phyloP scores from a whole-genome alignment of 2,329 filamentous ascomycete species.

The Botrytis deweyae region DNA sequence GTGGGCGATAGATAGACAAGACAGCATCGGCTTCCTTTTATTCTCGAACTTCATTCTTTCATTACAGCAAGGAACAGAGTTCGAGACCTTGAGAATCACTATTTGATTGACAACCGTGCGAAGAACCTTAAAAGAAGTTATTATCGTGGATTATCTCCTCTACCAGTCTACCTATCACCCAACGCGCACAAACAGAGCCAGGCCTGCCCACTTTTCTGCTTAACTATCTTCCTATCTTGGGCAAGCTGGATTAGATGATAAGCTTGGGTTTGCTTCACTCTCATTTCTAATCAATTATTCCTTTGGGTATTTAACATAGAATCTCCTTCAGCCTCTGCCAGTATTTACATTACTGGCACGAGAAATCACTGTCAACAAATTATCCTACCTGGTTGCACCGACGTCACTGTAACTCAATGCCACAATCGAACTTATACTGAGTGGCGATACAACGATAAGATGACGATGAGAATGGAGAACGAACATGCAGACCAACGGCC shows the following conservation, averaged over 20 bases:
- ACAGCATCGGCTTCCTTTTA: not conserved
- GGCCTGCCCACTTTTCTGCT: not conserved
- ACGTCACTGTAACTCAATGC: conserved; percentile 6
- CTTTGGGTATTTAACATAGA: not conserved
- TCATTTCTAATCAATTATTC: not conserved
- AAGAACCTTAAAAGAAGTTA: not conserved
- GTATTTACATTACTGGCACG: not conserved
- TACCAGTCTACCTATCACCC: not conserved
- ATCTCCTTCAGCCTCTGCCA: not conserved
- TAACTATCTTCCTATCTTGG: conserved; percentile 6
- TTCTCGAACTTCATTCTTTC: not conserved
- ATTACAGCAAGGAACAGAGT: not conserved
- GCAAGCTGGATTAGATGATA: not conserved
- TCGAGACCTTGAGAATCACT: not conserved
- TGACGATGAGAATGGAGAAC: conserved; percentile 11
- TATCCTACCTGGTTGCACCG: not conserved
- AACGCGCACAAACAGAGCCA: not conserved
- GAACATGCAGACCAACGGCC: conserved; percentile 2
- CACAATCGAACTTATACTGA: not conserved
- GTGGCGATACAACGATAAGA: conserved; percentile 9
- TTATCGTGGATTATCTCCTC: not conserved
- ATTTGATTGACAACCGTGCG: not conserved
- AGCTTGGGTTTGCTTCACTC: conserved; percentile 1
- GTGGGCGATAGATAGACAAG: not conserved
- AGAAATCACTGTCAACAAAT: not conserved